Evolutionary conservation across 1,284 basidiomycete genomes (phyloP).

Genomic region (Ganoderma leucocontextum): DNA sequence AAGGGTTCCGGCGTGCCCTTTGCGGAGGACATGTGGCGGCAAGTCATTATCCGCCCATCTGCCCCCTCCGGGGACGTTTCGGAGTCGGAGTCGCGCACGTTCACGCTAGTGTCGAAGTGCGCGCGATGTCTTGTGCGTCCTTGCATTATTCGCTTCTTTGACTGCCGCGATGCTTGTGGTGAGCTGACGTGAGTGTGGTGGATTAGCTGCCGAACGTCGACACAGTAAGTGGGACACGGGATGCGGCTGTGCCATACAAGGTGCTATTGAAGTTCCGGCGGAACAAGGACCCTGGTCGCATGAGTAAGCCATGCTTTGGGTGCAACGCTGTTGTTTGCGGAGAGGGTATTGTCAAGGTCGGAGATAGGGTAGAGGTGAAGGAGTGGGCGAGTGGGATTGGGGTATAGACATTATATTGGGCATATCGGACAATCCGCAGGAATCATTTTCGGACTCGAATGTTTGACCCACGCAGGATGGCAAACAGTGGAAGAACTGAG

Average conservation of each 20-base stretch:
- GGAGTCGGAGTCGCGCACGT: conserved; percentile 42
- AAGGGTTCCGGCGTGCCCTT: conserved; percentile 60
- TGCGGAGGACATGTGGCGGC: conserved; percentile 63
- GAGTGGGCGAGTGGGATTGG: conserved; percentile 43
- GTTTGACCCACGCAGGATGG: too few species aligned
- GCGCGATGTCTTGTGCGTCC: conserved; percentile 72
- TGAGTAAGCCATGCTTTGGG: conserved; percentile 67
- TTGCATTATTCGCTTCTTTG: neutral
- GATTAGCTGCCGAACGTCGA: conserved; percentile 76
- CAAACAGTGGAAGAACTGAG: too few species aligned
- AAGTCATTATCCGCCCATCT: conserved; percentile 54
- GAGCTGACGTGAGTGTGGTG: conserved; percentile 1
- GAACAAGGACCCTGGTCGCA: conserved; percentile 56
- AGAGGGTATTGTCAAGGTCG: conserved; percentile 61
- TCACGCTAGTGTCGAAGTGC: conserved; percentile 73
- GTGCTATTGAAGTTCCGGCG: conserved; percentile 72
- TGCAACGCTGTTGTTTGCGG: conserved; percentile 61
- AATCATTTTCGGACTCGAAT: too few species aligned
- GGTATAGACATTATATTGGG: conserved; percentile 15
- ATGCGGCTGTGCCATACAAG: conserved; percentile 78
- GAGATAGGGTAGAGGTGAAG: conserved; percentile 62
- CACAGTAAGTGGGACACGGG: conserved; percentile 67
- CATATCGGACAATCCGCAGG: neutral
- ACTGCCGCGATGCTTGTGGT: neutral
- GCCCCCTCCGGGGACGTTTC: conserved; percentile 29